Evolutionary conservation across 345 rosid species (phyloP), one percentile per base, ranked within the genome.

Genomic region (Syzygium aromaticum): DNA sequence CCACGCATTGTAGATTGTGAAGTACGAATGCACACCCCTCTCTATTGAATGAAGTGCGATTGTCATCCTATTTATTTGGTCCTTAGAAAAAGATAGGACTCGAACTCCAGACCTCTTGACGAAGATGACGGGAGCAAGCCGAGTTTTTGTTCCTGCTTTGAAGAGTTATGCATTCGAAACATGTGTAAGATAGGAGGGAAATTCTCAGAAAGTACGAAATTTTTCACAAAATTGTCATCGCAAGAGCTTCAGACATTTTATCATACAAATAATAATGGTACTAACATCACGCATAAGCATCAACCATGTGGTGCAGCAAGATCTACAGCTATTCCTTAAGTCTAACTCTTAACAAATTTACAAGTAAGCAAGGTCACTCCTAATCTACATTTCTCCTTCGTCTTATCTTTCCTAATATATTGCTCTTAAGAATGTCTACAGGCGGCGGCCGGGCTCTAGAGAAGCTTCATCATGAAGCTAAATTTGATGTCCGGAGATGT

Each of bases 381-480:
- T 33, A 1, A 33, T 73, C 3, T 73, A 73, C 80, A 9, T 17
- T 33, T 73, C 25, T 33, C 25, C 80, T 64, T 28, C 77, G 46
- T 67, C 23, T 15, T 16, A 7, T 54, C 3, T 59, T 52, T 46
- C 59, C 85, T 12, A 52, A 84, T 19, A 84, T 9, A 73, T 73
- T 3, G 49, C 80, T 8, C 25, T 73, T 40, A 73, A 73, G 80
- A 73, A 73, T 73, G 80, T 73, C 80, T 73, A 19, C 19, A 33
- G 80, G 80, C 25, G 13, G 80, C 38, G 46, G 80, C 80, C 14
- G 46, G 89, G 85, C 87, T 84, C 89, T 90, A 92, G 59, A 97
- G 87, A 86, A 96, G 99, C 92, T 98, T 98, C 98, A 95, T 95
- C 99, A 98, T 98, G 90, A 98, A 95, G 91, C 54, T 89, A 90